A percentile compares a stretch with the other conserved stretches of the same genome.
phyloP scores from a whole-genome alignment of 805 yeast genomes.

The Saccharomycopsis synnaedendra region DNA sequence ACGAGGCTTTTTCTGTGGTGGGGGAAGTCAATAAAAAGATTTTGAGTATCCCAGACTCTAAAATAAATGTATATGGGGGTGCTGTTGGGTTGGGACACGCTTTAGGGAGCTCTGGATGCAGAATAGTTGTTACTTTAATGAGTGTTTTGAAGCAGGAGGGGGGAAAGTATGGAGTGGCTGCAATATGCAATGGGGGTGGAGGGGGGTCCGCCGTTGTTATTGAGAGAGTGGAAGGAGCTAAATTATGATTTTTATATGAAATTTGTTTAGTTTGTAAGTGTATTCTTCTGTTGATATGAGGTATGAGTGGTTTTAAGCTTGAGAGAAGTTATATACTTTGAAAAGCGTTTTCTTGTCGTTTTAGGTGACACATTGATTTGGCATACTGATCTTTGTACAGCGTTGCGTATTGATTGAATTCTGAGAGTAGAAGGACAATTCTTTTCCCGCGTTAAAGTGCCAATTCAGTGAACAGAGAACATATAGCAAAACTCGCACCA shows the following conservation, averaged over 20 bases:
- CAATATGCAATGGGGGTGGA: slow-evolving; percentile 98
- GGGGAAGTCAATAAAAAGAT: slow-evolving; percentile 81
- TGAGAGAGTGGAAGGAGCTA: slow-evolving; percentile 32
- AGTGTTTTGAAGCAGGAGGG: slow-evolving; percentile 74
- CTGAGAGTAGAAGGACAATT: too few species aligned
- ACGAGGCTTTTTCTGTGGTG: slow-evolving; percentile 96
- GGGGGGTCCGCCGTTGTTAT: slow-evolving; percentile 92
- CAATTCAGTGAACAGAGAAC: too few species aligned
- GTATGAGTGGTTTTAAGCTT: too few species aligned
- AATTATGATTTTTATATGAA: too few species aligned
- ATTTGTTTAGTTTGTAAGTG: slow-evolving; percentile 16
- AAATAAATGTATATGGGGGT: slow-evolving; percentile 86
- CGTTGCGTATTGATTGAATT: too few species aligned
- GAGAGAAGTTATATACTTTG: too few species aligned
- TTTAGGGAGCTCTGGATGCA: slow-evolving; percentile 90
- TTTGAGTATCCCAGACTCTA: slow-evolving; percentile 47
- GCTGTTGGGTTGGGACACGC: slow-evolving; percentile 96
- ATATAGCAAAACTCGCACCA: too few species aligned
- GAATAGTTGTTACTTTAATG: slow-evolving; percentile 78
- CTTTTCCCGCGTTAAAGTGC: too few species aligned
- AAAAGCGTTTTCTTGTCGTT: too few species aligned
- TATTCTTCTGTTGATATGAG: too few species aligned
- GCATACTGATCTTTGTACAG: too few species aligned
- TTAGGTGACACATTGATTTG: too few species aligned
- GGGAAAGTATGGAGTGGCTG: slow-evolving; percentile 87